phyloP scores from a whole-genome alignment of 176 grass and related monocot species.

The Ananas comosus region DNA sequence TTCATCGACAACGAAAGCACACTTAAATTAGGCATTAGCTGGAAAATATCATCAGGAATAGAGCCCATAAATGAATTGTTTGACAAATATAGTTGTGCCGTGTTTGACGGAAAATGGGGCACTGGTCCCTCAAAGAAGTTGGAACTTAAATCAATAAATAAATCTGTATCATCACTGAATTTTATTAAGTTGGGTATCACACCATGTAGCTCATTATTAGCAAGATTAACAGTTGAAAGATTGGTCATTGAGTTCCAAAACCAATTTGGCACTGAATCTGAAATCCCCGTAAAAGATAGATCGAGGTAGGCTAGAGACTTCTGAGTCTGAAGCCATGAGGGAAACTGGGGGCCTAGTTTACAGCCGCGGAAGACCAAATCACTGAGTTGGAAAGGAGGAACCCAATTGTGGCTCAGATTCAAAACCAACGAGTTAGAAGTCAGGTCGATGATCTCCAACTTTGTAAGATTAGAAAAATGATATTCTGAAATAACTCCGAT shows the following conservation, averaged over 20 bases:
- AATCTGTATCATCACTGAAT: background rate
- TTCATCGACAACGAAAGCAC: background rate
- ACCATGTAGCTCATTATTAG: no score
- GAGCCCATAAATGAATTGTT: slow-evolving; percentile 20
- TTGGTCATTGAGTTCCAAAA: background rate
- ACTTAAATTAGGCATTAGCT: no score
- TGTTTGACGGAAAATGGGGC: background rate
- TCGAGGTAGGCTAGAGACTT: background rate
- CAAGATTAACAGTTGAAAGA: no score
- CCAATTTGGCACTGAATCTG: background rate
- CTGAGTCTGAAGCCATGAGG: background rate
- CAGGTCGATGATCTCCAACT: background rate
- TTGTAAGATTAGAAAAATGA: background rate
- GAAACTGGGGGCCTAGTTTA: background rate
- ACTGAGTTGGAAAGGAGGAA: background rate
- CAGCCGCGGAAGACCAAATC: background rate
- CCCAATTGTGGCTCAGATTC: background rate
- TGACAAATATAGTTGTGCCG: slow-evolving; percentile 13
- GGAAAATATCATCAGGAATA: background rate
- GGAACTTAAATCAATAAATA: no score
- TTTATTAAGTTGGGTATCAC: no score
- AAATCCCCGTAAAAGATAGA: background rate
- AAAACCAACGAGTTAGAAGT: background rate
- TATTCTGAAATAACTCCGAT: background rate
- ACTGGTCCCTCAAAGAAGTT: slow-evolving; percentile 36